Evolutionary conservation across 2,329 filamentous ascomycete species (phyloP), one percentile per base, ranked within the genome.

Genomic region (Fusarium humuli): DNA sequence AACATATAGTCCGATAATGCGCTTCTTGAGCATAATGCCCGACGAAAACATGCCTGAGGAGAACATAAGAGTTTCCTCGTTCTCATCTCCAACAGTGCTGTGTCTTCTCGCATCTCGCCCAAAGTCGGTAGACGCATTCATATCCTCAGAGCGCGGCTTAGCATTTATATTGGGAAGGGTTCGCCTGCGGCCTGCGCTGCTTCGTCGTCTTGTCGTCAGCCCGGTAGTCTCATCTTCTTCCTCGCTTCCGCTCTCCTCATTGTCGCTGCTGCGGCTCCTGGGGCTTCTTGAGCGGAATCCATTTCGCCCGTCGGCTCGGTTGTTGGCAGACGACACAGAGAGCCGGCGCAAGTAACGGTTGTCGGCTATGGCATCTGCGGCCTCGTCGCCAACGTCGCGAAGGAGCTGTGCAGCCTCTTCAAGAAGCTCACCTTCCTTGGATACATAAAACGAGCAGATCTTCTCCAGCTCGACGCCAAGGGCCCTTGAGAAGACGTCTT

Each of bases 381-480:
- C 89, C 18, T 87, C 85, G 65, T 94, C 83, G 57, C 89, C 88
- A 44, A 93, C 88, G 76, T 98, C 95, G 50, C 85, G 85, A 58
- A 95, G 81, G n/a, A 98, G 83, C 37, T 91, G 87, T 49, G 91
- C 89, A 11, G 95, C 89, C 78, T 98, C 95, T 55, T 91, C 90
- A 65, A 92, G 89, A 16, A 99, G 90, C 79, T 98, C 95, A 25
- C 89, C 85, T 81, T 99, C 94, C 80, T 99, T 99, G 66, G 93
- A 82, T 67, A 90, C 87, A 80, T 96, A 98, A 80, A 99, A 99
- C 1, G 91, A 92, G 75, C 89, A 92, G 66, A 99, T 94, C 84
- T 98, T 98, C 77, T 98, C 94, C 53, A 99, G 83, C 79, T 99
- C 96, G 44, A 92, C 87, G 76, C 97, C 94, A 20, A 99, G 87